Conservation (phyloP, 2,329 filamentous ascomycete genomes). For the Stemphylium beticola region DNA sequence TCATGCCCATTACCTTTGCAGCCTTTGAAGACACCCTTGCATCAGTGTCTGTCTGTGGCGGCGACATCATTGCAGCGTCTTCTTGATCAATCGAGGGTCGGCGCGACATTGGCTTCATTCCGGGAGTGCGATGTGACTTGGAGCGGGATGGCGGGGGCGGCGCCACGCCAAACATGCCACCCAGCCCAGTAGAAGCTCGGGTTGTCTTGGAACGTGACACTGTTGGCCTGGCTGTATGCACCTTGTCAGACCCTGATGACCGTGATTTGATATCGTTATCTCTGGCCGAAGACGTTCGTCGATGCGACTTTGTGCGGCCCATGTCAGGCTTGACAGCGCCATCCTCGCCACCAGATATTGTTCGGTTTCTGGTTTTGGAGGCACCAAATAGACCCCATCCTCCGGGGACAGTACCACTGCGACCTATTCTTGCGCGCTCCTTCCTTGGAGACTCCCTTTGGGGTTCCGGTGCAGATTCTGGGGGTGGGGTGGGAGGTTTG, state of each 20-base stretch:
- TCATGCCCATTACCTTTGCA: slow-evolving; percentile 74
- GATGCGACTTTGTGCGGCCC: slow-evolving; percentile 62
- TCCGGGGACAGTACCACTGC: slow-evolving; percentile 63
- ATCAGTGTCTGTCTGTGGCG: slow-evolving; percentile 70
- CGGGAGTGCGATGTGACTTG: slow-evolving; percentile 69
- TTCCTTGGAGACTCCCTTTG: slow-evolving; percentile 65
- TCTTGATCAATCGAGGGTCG: slow-evolving; percentile 72
- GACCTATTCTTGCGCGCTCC: slow-evolving; percentile 77
- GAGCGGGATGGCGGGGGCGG: slow-evolving; percentile 66
- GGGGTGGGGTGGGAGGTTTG: slow-evolving; percentile 56
- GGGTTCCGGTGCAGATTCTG: slow-evolving; percentile 48
- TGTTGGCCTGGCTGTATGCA: slow-evolving; percentile 53
- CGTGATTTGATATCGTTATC: slow-evolving; percentile 71
- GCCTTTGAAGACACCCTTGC: slow-evolving; percentile 74
- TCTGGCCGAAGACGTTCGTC: slow-evolving; percentile 52
- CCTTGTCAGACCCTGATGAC: slow-evolving; percentile 76
- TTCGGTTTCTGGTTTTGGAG: slow-evolving; percentile 50
- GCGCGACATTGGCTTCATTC: slow-evolving; percentile 66
- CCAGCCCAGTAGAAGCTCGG: slow-evolving; percentile 66
- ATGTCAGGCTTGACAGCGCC: slow-evolving; percentile 52
- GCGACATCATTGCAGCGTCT: slow-evolving; percentile 69
- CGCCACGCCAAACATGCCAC: slow-evolving; percentile 65
- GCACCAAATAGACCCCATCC: slow-evolving; percentile 76
- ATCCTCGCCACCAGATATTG: slow-evolving; percentile 37
- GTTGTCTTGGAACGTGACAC: slow-evolving; percentile 58